Conservation (phyloP, 768 basidiomycete species). For the Collybia mongolica region DNA sequence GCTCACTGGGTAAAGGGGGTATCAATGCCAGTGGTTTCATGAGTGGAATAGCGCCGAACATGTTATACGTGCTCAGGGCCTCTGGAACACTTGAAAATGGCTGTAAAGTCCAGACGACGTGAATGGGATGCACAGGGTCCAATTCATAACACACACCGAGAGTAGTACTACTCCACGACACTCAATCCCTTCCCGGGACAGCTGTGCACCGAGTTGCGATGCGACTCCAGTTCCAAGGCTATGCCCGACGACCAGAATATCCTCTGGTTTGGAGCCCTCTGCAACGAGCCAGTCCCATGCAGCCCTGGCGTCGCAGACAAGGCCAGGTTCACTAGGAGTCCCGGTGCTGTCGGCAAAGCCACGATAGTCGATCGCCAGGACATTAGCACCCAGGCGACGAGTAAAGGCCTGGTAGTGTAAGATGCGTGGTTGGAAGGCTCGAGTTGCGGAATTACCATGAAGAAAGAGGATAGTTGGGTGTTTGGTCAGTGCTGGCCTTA, state of each 20-base stretch:
- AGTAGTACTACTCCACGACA: conserved; percentile 50
- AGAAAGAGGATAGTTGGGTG: conserved; percentile 83
- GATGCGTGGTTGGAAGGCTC: conserved; percentile 66
- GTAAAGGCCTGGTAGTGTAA: conserved; percentile 65
- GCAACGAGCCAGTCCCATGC: conserved; percentile 77
- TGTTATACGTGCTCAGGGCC: conserved; percentile 67
- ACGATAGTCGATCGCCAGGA: conserved; percentile 87
- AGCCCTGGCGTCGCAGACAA: conserved; percentile 69
- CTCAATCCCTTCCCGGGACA: conserved; percentile 38
- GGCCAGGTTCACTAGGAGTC: conserved; percentile 70
- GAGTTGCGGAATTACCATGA: conserved; percentile 87
- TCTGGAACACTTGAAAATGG: conserved; percentile 63
- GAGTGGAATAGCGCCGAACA: conserved; percentile 69
- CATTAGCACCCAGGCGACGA: conserved; percentile 67
- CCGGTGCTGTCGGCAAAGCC: conserved; percentile 90
- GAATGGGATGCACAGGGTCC: conserved; percentile 32
- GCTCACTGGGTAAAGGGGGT: conserved; percentile 62
- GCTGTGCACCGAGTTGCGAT: conserved; percentile 44
- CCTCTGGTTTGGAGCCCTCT: conserved; percentile 52
- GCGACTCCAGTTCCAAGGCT: conserved; percentile 86
- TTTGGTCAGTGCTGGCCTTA: conserved; percentile 54
- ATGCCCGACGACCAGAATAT: conserved; percentile 79
- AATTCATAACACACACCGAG: conserved; percentile 28
- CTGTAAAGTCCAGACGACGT: conserved; percentile 34
- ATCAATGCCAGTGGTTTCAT: conserved; percentile 69